Evolutionary conservation across 805 yeast species (phyloP).

Genomic region (Teunomyces stri): DNA sequence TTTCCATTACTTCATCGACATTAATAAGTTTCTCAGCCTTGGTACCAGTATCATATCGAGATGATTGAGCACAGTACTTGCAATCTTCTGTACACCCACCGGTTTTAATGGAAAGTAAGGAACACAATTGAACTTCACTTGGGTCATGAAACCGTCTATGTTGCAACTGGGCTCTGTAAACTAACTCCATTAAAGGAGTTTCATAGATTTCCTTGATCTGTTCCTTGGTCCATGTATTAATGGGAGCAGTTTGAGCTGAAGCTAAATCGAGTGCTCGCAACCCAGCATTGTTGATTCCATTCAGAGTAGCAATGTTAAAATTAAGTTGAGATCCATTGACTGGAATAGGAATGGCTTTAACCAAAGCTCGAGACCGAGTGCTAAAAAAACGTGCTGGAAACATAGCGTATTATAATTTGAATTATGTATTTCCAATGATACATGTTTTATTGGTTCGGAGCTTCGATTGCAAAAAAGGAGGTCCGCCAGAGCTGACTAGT

Average conservation of each 20-base stretch:
- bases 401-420: neutral
- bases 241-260: constrained; percentile 12
- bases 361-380: neutral
- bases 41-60: constrained; percentile 66
- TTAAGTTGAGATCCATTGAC: constrained; percentile 6
- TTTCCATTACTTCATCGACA: constrained; percentile 59
- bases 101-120: constrained; percentile 68
- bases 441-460: neutral
- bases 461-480: neutral
- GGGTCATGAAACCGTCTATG: constrained; percentile 71
- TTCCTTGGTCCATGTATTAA: constrained; percentile 54
- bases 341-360: neutral
- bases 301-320: constrained; percentile 9
- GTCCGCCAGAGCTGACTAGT: neutral
- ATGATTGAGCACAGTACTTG: constrained; percentile 76
- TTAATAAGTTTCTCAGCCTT: constrained; percentile 63
- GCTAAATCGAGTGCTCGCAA: constrained; percentile 11
- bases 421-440: neutral
- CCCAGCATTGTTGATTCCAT: neutral
- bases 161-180: constrained; percentile 58
- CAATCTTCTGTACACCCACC: constrained; percentile 86
- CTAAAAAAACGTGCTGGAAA: neutral
- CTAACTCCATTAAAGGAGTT: constrained; percentile 63
- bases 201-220: constrained; percentile 61
- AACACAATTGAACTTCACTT: constrained; percentile 68